Base-by-base conservation (phyloP, 2,329 filamentous ascomycete species). In the Hypoxylon sp. region DNA sequence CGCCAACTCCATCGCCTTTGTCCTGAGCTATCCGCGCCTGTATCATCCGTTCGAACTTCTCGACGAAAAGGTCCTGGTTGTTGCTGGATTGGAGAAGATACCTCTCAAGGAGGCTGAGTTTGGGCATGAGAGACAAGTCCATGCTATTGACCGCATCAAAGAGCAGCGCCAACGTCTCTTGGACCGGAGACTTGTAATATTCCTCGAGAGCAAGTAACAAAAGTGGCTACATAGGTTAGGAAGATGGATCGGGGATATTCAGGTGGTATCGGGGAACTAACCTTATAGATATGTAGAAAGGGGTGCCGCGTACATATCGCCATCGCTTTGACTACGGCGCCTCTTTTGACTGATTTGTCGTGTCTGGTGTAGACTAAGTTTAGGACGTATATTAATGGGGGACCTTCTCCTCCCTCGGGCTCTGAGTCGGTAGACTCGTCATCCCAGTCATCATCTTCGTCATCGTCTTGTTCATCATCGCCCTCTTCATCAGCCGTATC, bases 301-400 rank as follows among this genome's bases (percentile, higher is more conserved):
- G 96, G 94, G 82, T 99, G 96, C 44, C 96, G 86, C 6, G 96
- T 99, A 82, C 96, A 99, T 71, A 99, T 97, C 28, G 96, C 96
- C 96, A 99, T 99, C 42, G 96, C 93, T 78, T 98, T 98, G 62
- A 98, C 95, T 51, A 97, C 86, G 18, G 96, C 96, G 62, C 96
- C 96, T 85, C 96, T 90, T 80, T 96, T 96, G 49, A 93, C 93
- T 18, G 91, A 91, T 75, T 92, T 95, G 81, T 99, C 96, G 77
- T 97, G 93, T 79, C 98, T 98, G 6, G 95, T 99, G 78, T 99
- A 98, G 72, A 99, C 96, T 75, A 99, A 81, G 78, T 99, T 99
- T 70, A 99, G 83, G 53, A 99, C 96, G 78, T 99, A 98, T 74
- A 99, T 96, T 71, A 99, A 81, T 2, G 96, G 96, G 12, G 96